These are phyloP conservation scores for Aspergillus avenaceus DNA, from an alignment of 495 filamentous ascomycete genomes.

Conservation along the genomic window DNA sequence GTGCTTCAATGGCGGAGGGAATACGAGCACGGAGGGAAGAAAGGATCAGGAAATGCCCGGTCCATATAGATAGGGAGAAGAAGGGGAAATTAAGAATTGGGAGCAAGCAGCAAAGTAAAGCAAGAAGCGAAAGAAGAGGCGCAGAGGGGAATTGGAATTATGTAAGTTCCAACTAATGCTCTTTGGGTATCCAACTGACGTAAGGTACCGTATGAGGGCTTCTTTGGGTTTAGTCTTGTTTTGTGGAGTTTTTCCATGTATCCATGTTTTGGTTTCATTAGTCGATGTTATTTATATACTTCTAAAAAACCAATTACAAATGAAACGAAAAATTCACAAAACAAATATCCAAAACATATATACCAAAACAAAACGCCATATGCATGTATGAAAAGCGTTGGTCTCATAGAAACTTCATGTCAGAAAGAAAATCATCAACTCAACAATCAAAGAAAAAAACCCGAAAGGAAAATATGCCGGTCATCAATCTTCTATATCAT, in stretches of 20 bases:
- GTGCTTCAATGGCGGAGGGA: conserved; percentile 11
- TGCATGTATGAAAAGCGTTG: conserved; percentile 2
- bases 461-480: neutral
- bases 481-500: neutral
- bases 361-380: conserved; percentile 8
- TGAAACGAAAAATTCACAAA: no score
- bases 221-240: no score
- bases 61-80: conserved; percentile 14
- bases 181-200: neutral
- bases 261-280: no score
- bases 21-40: neutral
- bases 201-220: neutral
- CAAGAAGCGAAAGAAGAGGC: neutral
- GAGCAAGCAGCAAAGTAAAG: no score
- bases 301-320: neutral
- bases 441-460: conserved; percentile 2
- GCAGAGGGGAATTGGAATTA: neutral
- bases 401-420: conserved; percentile 1
- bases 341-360: neutral
- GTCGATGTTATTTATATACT: neutral
- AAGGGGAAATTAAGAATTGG: neutral
- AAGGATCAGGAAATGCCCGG: conserved; percentile 3
- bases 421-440: neutral
- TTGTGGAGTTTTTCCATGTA: no score
- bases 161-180: neutral